Base-by-base conservation (phyloP, 768 basidiomycete genomes). In the Amyloporia xantha region DNA sequence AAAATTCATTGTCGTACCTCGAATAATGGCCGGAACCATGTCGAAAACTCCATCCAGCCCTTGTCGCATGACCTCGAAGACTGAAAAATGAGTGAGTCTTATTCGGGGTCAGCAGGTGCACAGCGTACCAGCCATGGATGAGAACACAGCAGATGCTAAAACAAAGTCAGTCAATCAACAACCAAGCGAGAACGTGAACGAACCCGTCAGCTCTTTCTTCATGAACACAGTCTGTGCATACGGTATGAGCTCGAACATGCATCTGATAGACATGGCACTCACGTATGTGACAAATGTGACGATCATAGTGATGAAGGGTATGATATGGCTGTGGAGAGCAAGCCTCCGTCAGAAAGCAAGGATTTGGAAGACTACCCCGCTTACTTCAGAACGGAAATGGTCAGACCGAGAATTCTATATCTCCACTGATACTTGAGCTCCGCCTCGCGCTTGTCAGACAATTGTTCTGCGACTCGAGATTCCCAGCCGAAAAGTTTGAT, bases 281-380 rank as follows among this genome's bases (percentile, higher is more conserved):
- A 82, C 72, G 53, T 82, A 86, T 5, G 77, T 72, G 2, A 75
- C 68, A 59, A 77, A 87, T 1, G 82, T 81, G 10, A 75, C 72
- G 25, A 83, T 58, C 85, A 88, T 88, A 15, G 78, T 81, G 0
- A 75, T 41, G 10, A 86, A 59, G 0, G 86, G 85, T 37, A 87
- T 74, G 25, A 79, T 49, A 54, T 71, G 78, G 59, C 82, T 86
- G 28, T 21, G 36, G 15, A n/a, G n/a, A n/a, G n/a, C n/a, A n/a
- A n/a, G 26, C 26, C 21, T 20, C 38, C 20, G 13, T 12, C 23
- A 28, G 21, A 9, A 36, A 21, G 5, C 43, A 25, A 43, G 13
- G 7, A 12, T 15, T 6, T 43, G n/a, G n/a, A n/a, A n/a, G n/a
- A n/a, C n/a, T n/a, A n/a, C 17, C 27, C 4, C 62, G 68, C 68